Conservation (phyloP, 148 eudicot species). For the Amaranthus palmeri region DNA sequence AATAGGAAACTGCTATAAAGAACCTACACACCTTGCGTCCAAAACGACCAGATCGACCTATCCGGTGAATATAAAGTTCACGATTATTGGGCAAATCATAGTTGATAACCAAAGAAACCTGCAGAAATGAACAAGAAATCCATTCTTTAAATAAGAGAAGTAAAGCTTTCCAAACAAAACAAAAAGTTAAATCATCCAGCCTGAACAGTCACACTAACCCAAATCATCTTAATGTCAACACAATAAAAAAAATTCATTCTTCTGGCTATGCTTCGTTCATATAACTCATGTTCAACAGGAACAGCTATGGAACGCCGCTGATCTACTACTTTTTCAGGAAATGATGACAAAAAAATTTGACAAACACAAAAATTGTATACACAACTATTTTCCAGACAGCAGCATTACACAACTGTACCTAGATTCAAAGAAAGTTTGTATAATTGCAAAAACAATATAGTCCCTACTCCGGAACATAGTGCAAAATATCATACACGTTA, state of each 20-base stretch:
- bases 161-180: not conserved
- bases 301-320: not conserved
- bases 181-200: not conserved
- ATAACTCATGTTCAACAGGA: not conserved
- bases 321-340: not conserved
- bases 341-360: not conserved
- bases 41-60: conserved; percentile 97
- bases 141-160: not conserved
- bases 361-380: not conserved
- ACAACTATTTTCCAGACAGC: too few species aligned
- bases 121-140: conserved; percentile 1
- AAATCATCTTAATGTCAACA: not conserved
- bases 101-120: conserved; percentile 96
- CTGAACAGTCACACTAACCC: not conserved
- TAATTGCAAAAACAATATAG: too few species aligned
- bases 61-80: conserved; percentile 94
- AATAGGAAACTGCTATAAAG: not conserved
- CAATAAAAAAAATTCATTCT: not conserved
- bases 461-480: not conserved
- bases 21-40: conserved; percentile 65
- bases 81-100: conserved; percentile 93
- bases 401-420: not conserved
- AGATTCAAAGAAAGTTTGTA: not conserved
- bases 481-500: not conserved
- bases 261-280: too few species aligned